These are phyloP conservation scores for Arachis monticola DNA, from an alignment of 331 rosid species.

Conservation along the genomic window DNA sequence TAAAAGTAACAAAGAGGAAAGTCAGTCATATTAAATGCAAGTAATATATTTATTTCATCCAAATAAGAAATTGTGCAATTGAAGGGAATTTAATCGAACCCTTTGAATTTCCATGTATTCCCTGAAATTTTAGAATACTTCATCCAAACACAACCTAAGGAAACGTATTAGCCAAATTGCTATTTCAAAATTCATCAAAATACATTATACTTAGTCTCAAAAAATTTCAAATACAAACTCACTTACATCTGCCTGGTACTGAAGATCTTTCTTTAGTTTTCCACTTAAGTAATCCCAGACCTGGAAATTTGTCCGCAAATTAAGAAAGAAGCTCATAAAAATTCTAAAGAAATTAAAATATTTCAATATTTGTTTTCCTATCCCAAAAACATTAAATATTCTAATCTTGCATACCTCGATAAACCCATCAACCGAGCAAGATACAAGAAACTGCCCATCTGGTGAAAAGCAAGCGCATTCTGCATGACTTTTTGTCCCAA, in stretches of 20 bases:
- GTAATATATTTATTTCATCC: too few species aligned
- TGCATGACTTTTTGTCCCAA: slow-evolving; percentile 95
- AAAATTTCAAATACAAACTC: slow-evolving; percentile 31
- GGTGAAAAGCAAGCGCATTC: slow-evolving; percentile 98
- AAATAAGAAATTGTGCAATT: too few species aligned
- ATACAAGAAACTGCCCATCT: slow-evolving; percentile 97
- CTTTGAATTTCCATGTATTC: too few species aligned
- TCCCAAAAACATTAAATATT: not conserved
- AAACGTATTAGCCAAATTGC: slow-evolving; percentile 4
- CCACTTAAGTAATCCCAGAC: slow-evolving; percentile 99
- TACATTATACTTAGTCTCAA: slow-evolving; percentile 22
- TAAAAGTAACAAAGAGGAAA: too few species aligned
- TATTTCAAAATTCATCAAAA: slow-evolving; percentile 21
- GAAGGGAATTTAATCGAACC: too few species aligned
- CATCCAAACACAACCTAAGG: not conserved
- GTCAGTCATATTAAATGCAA: too few species aligned
- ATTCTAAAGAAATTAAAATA: slow-evolving; percentile 2
- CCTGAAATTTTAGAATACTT: too few species aligned
- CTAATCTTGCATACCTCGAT: slow-evolving; percentile 68
- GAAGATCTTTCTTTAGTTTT: slow-evolving; percentile 98
- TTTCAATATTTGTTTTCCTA: slow-evolving; percentile 1
- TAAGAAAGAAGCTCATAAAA: slow-evolving; percentile 34
- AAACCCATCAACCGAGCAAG: slow-evolving; percentile 91
- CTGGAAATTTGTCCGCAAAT: slow-evolving; percentile 48
- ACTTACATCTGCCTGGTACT: slow-evolving; percentile 99